Percentiles rank a stretch among this genome's conserved stretches.
These are phyloP conservation scores for Nothophoma quercina DNA, from an alignment of 2,329 filamentous ascomycete genomes.

Conservation along the genomic window DNA sequence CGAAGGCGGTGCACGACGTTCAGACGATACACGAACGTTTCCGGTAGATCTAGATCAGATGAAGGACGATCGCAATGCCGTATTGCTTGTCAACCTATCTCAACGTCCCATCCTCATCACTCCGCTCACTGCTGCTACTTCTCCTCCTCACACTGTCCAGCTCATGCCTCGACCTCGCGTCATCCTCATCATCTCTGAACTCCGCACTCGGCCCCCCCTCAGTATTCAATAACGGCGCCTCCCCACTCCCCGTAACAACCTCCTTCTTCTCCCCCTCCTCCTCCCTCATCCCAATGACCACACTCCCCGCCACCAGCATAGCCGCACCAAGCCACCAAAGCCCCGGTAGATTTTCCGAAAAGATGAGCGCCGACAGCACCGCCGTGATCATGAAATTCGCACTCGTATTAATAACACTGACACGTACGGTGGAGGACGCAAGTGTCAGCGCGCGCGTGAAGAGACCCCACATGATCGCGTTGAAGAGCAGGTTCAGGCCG, in stretches of 20 bases:
- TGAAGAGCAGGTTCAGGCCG: slow-evolving; percentile 75
- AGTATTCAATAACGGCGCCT: slow-evolving; percentile 30
- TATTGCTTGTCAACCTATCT: slow-evolving; percentile 24
- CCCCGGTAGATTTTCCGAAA: slow-evolving; percentile 73
- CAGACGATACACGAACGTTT: neutral
- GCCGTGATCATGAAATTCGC: slow-evolving; percentile 83
- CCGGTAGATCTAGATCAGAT: no score
- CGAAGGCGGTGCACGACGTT: no score
- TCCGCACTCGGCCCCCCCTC: slow-evolving; percentile 22
- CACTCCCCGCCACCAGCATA: slow-evolving; percentile 76
- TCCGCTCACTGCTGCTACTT: slow-evolving; percentile 15
- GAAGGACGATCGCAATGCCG: no score
- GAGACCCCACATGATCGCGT: slow-evolving; percentile 83
- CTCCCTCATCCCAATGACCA: slow-evolving; percentile 77
- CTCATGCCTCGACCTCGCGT: slow-evolving; percentile 36
- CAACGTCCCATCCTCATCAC: slow-evolving; percentile 43
- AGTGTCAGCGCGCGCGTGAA: slow-evolving; percentile 80
- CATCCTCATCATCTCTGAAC: slow-evolving; percentile 51
- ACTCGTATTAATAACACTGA: slow-evolving; percentile 82
- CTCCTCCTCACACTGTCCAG: slow-evolving; percentile 36
- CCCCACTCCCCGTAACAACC: slow-evolving; percentile 32
- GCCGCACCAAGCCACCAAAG: slow-evolving; percentile 80
- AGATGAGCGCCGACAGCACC: slow-evolving; percentile 72
- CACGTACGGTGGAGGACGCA: slow-evolving; percentile 78
- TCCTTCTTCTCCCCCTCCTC: slow-evolving; percentile 58